These are phyloP conservation scores for Marasmius sp. DNA, from an alignment of 1,284 basidiomycete genomes.

Conservation along the genomic window DNA sequence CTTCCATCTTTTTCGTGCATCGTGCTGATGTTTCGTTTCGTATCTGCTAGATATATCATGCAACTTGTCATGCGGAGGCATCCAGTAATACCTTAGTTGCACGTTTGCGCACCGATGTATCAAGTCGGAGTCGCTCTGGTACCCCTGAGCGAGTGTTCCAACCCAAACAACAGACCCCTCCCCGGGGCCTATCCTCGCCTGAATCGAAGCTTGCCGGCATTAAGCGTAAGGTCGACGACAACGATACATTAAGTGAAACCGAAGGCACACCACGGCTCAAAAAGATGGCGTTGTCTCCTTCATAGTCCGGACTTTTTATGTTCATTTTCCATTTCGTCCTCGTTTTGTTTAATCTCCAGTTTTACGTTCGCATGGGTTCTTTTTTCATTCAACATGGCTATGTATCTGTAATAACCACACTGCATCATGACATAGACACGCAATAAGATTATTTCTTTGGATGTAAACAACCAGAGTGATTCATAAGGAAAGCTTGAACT, in stretches of 20 bases:
- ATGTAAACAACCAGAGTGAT: not conserved
- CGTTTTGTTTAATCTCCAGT: not conserved
- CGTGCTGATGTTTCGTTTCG: not conserved
- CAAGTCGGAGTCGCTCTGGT: conserved; percentile 63
- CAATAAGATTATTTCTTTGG: not conserved
- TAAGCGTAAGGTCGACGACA: conserved; percentile 70
- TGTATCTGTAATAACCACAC: not conserved
- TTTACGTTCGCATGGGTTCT: not conserved
- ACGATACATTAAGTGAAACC: conserved; percentile 38
- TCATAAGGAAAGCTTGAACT: not conserved
- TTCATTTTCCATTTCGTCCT: not conserved
- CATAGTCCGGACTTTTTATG: not conserved
- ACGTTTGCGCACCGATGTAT: conserved; percentile 59
- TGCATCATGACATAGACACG: not conserved
- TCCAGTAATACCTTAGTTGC: conserved; percentile 64
- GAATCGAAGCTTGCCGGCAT: conserved; percentile 50
- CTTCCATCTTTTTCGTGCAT: not conserved
- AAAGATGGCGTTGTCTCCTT: conserved; percentile 45
- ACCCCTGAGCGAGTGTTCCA: conserved; percentile 57
- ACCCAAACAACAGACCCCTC: conserved; percentile 23
- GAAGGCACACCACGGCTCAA: conserved; percentile 57
- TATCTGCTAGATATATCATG: conserved; percentile 74
- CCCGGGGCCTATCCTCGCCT: conserved; percentile 44
- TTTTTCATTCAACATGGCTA: not conserved
- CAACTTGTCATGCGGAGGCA: conserved; percentile 86